Conservation (phyloP, 2,329 filamentous ascomycete genomes). For the Aspergillus tanneri region DNA sequence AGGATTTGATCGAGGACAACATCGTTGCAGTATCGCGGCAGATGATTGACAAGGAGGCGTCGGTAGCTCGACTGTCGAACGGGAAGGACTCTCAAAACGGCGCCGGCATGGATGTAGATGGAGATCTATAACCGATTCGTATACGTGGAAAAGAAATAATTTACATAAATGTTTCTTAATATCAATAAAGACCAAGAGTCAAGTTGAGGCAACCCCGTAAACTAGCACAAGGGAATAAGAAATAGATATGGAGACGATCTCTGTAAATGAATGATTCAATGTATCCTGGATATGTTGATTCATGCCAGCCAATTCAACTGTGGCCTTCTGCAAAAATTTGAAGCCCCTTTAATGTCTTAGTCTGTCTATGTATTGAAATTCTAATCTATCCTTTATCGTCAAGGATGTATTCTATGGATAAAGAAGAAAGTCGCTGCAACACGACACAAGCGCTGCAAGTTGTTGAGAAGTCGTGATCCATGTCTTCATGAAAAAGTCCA, state of each 20-base stretch:
- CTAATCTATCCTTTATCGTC: too few species aligned
- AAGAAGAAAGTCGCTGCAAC: too few species aligned
- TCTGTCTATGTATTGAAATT: too few species aligned
- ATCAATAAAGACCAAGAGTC: neutral
- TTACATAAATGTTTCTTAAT: neutral
- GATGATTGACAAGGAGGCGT: conserved; percentile 99
- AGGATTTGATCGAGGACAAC: conserved; percentile 97
- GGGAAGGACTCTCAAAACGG: conserved; percentile 48
- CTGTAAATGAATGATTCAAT: conserved; percentile 6
- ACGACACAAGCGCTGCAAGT: too few species aligned
- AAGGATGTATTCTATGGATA: too few species aligned
- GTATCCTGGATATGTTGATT: neutral
- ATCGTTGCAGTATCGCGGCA: conserved; percentile 97
- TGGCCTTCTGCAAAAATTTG: too few species aligned
- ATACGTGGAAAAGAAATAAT: conserved; percentile 8
- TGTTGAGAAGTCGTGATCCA: conserved; percentile 1
- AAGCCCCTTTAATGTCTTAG: too few species aligned
- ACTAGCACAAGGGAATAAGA: neutral
- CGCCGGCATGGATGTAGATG: conserved; percentile 67
- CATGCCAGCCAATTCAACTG: neutral
- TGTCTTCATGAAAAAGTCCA: neutral
- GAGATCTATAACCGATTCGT: conserved; percentile 47
- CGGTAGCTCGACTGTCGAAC: conserved; percentile 67
- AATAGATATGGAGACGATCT: neutral
- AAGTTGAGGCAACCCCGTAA: neutral